phyloP scores from a whole-genome alignment of 306 rosid species.

The Carpinus fangiana region DNA sequence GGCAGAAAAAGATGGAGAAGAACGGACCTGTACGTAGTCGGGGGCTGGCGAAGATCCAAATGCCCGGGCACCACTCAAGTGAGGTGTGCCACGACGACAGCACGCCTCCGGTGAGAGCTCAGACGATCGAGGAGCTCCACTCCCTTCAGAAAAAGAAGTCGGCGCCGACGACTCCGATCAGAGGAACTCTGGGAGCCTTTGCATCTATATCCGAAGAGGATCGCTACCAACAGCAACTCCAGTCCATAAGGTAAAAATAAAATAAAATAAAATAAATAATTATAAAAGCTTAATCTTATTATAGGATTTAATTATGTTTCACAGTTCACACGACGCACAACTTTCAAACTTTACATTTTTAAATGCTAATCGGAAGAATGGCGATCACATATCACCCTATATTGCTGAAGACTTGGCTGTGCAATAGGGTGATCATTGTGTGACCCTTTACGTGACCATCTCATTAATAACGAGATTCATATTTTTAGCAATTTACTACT shows the following conservation, averaged over 20 bases:
- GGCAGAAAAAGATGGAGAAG: constrained; percentile 33
- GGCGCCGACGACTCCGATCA: constrained; percentile 68
- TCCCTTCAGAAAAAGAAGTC: constrained; percentile 78
- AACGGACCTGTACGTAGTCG: constrained; percentile 20
- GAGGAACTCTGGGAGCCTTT: constrained; percentile 36
- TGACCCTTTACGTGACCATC: too few relatives aligned
- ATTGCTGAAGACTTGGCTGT: too few relatives aligned
- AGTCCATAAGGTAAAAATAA: constrained; percentile 64
- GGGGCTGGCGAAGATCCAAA: constrained; percentile 63
- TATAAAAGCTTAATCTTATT: too few relatives aligned
- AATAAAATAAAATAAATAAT: too few relatives aligned
- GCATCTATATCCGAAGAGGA: constrained; percentile 53
- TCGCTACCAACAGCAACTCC: constrained; percentile 64
- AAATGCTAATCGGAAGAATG: too few relatives aligned
- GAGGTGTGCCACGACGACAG: constrained; percentile 79
- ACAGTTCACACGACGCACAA: too few relatives aligned
- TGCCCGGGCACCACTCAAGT: constrained; percentile 26
- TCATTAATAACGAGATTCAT: too few relatives aligned
- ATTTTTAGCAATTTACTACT: too few relatives aligned
- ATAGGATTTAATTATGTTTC: background rate
- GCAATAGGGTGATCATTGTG: too few relatives aligned
- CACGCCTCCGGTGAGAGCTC: constrained; percentile 62
- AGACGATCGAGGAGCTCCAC: constrained; percentile 83
- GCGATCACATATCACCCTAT: too few relatives aligned
- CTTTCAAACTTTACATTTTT: too few relatives aligned